Conservation (phyloP, 148 eudicot genomes). For the Drosera capensis region DNA sequence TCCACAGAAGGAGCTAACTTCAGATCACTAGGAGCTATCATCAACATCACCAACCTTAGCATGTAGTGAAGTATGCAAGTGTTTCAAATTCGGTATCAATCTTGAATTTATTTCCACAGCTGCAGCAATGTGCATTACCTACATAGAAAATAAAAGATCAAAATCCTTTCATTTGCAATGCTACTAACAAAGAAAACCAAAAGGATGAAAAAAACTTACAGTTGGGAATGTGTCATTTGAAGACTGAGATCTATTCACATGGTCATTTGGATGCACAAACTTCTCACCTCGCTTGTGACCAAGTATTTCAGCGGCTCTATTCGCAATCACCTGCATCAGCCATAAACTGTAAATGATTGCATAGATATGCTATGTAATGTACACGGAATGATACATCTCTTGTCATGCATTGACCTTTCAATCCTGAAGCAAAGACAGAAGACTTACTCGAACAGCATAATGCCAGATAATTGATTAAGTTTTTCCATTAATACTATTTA, state of each 20-base stretch:
- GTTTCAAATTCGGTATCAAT: constrained; percentile 78
- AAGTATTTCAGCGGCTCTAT: constrained; percentile 96
- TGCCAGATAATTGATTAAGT: too few relatives aligned
- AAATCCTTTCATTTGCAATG: too few relatives aligned
- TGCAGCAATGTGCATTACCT: constrained; percentile 99
- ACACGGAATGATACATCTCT: too few relatives aligned
- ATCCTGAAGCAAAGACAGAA: too few relatives aligned
- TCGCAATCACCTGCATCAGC: constrained; percentile 80
- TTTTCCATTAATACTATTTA: too few relatives aligned
- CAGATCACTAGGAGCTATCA: background rate
- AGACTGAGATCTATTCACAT: constrained; percentile 96
- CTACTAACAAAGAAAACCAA: too few relatives aligned
- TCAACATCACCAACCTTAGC: constrained; percentile 42
- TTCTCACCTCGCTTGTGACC: constrained; percentile 88
- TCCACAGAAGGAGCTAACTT: background rate
- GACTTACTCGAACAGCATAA: too few relatives aligned
- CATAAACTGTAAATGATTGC: background rate
- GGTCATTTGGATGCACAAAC: constrained; percentile 97
- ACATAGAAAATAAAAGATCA: constrained; percentile 7
- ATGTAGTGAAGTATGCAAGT: constrained; percentile 56
- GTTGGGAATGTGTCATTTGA: constrained; percentile 98
- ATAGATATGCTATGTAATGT: too few relatives aligned
- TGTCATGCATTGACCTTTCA: too few relatives aligned
- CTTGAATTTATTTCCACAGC: constrained; percentile 77
- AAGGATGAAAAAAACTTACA: constrained; percentile 27